Percentiles rank a stretch among this genome's conserved stretches.
Conservation (phyloP, 208 protist species). For the Trypanosomatidae sp. region DNA sequence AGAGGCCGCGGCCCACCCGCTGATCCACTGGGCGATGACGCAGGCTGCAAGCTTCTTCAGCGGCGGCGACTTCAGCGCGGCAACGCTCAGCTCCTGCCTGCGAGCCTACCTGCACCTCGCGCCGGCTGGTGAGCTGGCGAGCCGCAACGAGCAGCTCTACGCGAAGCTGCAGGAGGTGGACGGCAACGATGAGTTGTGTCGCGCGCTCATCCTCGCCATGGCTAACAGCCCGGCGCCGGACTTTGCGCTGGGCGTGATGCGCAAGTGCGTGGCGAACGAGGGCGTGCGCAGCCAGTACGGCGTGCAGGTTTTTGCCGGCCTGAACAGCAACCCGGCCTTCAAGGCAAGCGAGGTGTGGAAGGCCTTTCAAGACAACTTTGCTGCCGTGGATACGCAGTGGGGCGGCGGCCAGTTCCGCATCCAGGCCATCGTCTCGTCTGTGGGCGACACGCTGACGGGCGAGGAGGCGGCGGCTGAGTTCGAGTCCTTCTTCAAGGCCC, state of each 20-base stretch:
- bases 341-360: slow-evolving; percentile 52
- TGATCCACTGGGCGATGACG: slow-evolving; percentile 63
- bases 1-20: slow-evolving; percentile 24
- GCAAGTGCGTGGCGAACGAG: slow-evolving; percentile 60
- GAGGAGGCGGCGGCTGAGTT: slow-evolving; percentile 56
- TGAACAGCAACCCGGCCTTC: slow-evolving; percentile 51
- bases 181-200: slow-evolving; percentile 73
- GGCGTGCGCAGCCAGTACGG: slow-evolving; percentile 83
- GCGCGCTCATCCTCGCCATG: slow-evolving; percentile 59
- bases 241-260: slow-evolving; percentile 59
- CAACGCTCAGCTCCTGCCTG: slow-evolving; percentile 51
- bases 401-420: slow-evolving; percentile 90
- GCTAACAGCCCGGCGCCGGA: slow-evolving; percentile 46
- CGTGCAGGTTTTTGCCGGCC: slow-evolving; percentile 49
- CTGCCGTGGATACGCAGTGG: slow-evolving; percentile 79
- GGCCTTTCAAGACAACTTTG: slow-evolving; percentile 74
- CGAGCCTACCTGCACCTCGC: slow-evolving; percentile 46
- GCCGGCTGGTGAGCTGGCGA: slow-evolving; percentile 11
- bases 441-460: slow-evolving; percentile 57
- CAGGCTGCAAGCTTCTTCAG: slow-evolving; percentile 55
- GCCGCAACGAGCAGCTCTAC: slow-evolving; percentile 48
- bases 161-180: slow-evolving; percentile 49
- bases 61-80: slow-evolving; percentile 30
- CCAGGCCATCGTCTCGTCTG: slow-evolving; percentile 69
- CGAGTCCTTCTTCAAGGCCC: slow-evolving; percentile 63